Percentiles rank a stretch among this genome's conserved stretches.
These are phyloP conservation scores for Penicillium sp. DNA, from an alignment of 2,329 filamentous ascomycete genomes.

Conservation along the genomic window DNA sequence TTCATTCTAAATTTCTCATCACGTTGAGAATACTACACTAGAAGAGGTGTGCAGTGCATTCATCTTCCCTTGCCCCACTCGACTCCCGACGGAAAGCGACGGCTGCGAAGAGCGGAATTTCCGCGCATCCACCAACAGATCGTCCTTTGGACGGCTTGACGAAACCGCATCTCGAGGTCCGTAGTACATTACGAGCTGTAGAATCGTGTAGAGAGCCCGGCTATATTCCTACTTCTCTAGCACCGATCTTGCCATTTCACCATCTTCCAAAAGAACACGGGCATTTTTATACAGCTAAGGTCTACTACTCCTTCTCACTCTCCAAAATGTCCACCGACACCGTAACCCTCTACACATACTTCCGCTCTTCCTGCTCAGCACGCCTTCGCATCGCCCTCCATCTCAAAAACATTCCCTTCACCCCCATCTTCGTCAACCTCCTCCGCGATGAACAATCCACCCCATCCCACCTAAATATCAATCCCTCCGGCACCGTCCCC, in stretches of 20 bases:
- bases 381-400: constrained; percentile 62
- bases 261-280: too few species aligned
- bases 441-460: constrained; percentile 56
- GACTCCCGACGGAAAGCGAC: constrained; percentile 5
- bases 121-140: constrained; percentile 1
- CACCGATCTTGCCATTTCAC: background rate
- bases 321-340: constrained; percentile 23
- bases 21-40: too few species aligned
- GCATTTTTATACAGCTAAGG: too few species aligned
- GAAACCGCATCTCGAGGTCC: background rate
- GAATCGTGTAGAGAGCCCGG: background rate
- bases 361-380: constrained; percentile 63
- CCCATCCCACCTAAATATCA: constrained; percentile 49
- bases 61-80: background rate
- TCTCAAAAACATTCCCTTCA: constrained; percentile 56
- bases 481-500: constrained; percentile 59
- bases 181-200: background rate
- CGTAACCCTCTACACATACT: constrained; percentile 59
- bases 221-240: background rate
- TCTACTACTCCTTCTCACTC: background rate
- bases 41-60: background rate
- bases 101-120: constrained; percentile 7
- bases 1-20: too few species aligned
- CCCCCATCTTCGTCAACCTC: constrained; percentile 54
- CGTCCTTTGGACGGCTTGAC: background rate